Conservation (phyloP, 1,284 basidiomycete genomes). For the Leucoagaricus sp. region DNA sequence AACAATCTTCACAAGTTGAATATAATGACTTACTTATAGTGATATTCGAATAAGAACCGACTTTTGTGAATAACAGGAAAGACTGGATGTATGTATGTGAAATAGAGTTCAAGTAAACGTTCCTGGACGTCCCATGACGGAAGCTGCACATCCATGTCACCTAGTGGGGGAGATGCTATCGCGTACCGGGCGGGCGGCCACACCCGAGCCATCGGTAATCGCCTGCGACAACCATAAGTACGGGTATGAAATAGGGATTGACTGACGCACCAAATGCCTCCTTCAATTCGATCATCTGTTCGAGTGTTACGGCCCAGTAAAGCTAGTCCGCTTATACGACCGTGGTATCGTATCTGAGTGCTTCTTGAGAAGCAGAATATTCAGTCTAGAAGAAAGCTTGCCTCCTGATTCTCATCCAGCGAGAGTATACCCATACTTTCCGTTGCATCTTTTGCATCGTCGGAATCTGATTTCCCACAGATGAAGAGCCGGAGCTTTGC, state of each 20-base stretch:
- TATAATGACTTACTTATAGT: constrained; percentile 45
- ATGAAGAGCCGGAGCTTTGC: background rate
- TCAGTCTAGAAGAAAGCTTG: constrained; percentile 24
- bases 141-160: constrained; percentile 48
- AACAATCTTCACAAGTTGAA: background rate
- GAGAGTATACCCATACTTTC: constrained; percentile 73
- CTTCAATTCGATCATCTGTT: constrained; percentile 66
- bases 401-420: constrained; percentile 80
- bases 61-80: constrained; percentile 76
- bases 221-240: constrained; percentile 42
- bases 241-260: constrained; percentile 4
- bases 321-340: constrained; percentile 74
- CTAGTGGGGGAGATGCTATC: constrained; percentile 37
- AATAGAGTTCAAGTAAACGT: constrained; percentile 72
- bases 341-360: constrained; percentile 71
- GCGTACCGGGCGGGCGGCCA: constrained; percentile 62
- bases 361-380: constrained; percentile 2
- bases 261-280: constrained; percentile 68
- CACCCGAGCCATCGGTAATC: constrained; percentile 72
- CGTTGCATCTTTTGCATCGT: constrained; percentile 49
- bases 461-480: constrained; percentile 27
- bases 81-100: constrained; percentile 78
- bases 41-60: constrained; percentile 69
- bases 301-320: constrained; percentile 67
- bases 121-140: constrained; percentile 64